These are phyloP conservation scores for Glycine latifolia DNA, from an alignment of 306 rosid genomes.

Conservation along the genomic window DNA sequence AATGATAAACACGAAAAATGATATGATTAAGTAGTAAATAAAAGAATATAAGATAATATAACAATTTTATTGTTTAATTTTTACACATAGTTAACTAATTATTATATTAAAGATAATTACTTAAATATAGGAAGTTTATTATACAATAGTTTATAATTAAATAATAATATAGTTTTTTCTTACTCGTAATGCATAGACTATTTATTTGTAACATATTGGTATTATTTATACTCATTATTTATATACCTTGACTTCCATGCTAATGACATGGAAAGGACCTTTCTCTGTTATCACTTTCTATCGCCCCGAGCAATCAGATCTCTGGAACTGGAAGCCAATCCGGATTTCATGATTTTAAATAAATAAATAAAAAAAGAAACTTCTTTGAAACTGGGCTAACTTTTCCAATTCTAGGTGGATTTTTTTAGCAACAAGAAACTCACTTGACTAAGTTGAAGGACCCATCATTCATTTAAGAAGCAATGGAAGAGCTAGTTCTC, in stretches of 20 bases:
- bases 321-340: conserved; percentile 36
- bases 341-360: not conserved
- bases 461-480: conserved; percentile 30
- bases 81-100: too few relatives aligned
- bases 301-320: conserved; percentile 46
- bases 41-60: not conserved
- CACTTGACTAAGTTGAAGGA: conserved; percentile 56
- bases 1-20: not conserved
- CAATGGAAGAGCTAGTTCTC: conserved; percentile 7
- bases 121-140: too few relatives aligned
- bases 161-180: too few relatives aligned
- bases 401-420: conserved; percentile 42
- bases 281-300: conserved; percentile 37
- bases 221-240: not conserved
- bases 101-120: too few relatives aligned
- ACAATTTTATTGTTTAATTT: too few relatives aligned
- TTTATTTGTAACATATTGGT: too few relatives aligned
- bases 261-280: conserved; percentile 41
- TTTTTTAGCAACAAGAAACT: conserved; percentile 51
- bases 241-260: conserved; percentile 1
- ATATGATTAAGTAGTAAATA: not conserved
- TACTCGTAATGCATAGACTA: too few relatives aligned
- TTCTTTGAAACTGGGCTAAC: conserved; percentile 10
- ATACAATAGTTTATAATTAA: too few relatives aligned
- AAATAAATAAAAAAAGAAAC: conserved; percentile 17